Conservation (phyloP, 306 rosid genomes). For the Prunus kanzakura region DNA sequence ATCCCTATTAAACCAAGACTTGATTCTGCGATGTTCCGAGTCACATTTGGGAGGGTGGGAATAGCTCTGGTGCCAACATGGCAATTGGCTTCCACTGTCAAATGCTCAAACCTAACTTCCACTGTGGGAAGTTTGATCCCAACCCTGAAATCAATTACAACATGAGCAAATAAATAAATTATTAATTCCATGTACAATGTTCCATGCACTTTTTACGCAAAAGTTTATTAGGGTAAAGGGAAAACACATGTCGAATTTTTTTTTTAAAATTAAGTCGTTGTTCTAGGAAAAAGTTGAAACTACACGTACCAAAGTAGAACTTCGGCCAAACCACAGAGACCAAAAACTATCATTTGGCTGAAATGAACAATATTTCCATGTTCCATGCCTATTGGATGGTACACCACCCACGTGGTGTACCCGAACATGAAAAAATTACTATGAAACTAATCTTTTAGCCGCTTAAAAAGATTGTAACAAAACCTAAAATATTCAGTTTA, state of each 20-base stretch:
- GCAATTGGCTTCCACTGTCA: constrained; percentile 74
- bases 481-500: too few relatives aligned
- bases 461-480: too few relatives aligned
- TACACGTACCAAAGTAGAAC: neutral
- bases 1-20: constrained; percentile 51
- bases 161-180: neutral
- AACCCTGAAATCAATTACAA: constrained; percentile 54
- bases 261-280: neutral
- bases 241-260: too few relatives aligned
- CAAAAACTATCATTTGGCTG: too few relatives aligned
- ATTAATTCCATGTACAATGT: neutral
- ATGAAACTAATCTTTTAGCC: too few relatives aligned
- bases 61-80: constrained; percentile 73
- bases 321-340: neutral
- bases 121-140: constrained; percentile 80
- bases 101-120: constrained; percentile 73
- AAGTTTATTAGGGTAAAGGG: too few relatives aligned
- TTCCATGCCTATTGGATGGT: too few relatives aligned
- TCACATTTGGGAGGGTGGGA: constrained; percentile 68
- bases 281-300: neutral
- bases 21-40: constrained; percentile 58
- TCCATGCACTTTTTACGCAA: neutral
- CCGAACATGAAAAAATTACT: too few relatives aligned
- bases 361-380: too few relatives aligned
- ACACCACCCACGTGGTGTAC: too few relatives aligned